Percentiles rank a stretch among this genome's conserved stretches.
phyloP scores from a whole-genome alignment of 768 basidiomycete genomes.

The Naematelia encephala region DNA sequence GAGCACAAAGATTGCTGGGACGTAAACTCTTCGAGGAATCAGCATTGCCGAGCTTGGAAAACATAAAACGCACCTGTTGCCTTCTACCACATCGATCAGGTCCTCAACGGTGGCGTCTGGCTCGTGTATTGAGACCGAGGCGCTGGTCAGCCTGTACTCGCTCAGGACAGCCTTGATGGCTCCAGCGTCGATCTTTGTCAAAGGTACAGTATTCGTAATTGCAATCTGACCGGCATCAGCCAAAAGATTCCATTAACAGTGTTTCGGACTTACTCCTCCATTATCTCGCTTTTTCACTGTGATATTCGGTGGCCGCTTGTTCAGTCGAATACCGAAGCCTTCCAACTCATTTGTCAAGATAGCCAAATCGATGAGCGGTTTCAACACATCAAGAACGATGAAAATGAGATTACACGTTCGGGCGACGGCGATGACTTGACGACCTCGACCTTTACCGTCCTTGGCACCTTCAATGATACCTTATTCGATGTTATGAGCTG shows the following conservation, averaged over 20 bases:
- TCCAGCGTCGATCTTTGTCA: slow-evolving; percentile 91
- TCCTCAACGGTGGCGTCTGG: slow-evolving; percentile 90
- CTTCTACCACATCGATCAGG: slow-evolving; percentile 94
- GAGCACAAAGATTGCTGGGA: slow-evolving; percentile 83
- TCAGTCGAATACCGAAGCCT: slow-evolving; percentile 95
- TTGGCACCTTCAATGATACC: slow-evolving; percentile 97
- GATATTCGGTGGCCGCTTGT: slow-evolving; percentile 89
- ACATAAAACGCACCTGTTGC: slow-evolving; percentile 64
- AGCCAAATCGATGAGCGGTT: slow-evolving; percentile 89
- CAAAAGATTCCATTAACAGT: not conserved
- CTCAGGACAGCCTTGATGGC: slow-evolving; percentile 92
- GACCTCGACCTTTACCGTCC: slow-evolving; percentile 91
- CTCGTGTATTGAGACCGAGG: slow-evolving; percentile 88
- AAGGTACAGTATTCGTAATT: slow-evolving; percentile 92
- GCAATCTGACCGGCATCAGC: slow-evolving; percentile 60
- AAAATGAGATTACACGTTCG: slow-evolving; percentile 98
- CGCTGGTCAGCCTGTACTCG: slow-evolving; percentile 82
- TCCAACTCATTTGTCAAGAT: slow-evolving; percentile 90
- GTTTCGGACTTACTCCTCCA: slow-evolving; percentile 56
- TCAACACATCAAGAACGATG: slow-evolving; percentile 95
- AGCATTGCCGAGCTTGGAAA: not conserved
- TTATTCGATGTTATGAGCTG: slow-evolving; percentile 42
- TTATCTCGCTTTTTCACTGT: slow-evolving; percentile 63
- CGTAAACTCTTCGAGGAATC: slow-evolving; percentile 66
- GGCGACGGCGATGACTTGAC: slow-evolving; percentile 76